Evolutionary conservation across 257 asterid species (phyloP), one percentile per base, ranked within the genome.

Genomic region (Przewalskia tangutica): DNA sequence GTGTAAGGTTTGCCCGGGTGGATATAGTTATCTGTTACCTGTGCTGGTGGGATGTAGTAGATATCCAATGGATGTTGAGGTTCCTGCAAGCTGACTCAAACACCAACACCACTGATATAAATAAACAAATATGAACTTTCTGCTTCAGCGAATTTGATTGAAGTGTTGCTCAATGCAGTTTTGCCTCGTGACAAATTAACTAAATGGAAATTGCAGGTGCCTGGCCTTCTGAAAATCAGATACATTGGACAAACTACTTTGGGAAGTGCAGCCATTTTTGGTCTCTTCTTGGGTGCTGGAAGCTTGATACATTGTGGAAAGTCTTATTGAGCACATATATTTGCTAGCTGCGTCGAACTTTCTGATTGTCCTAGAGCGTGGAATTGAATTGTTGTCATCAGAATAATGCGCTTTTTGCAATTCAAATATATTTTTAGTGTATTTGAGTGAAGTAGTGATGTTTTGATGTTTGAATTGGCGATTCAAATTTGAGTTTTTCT

Each of bases 231-330:
- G 51, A 94, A 94, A 89, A 93, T 94, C 68, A 88, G 98, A 42
- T 85, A 94, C 64, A 94, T 91, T 80, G 98, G 98, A 51, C 97
- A 92, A 84, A 92, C 97, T 0, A 92, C 98, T 0, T 70, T 92
- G 4, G 97, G 97, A 67, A 91, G 98, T 85, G 98, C 98, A 71
- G 98, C 98, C 7, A 83, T 93, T 7, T 93, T 92, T 83, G 98
- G 98, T 64, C 98, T 93, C 79, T 92, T 93, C 89, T 85, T 92
- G 82, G 95, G 97, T n/a, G 98, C 98, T 63, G 97, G 97, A 88
- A 92, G 98, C 88, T 91, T 94, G 86, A 94, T 94, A 85, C 97
- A 94, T 68, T 92, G 98, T 77, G 97, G 95, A 59, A 92, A 91
- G 84, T 90, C 91, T 18, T 70, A 70, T 40, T 70, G 7, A 70